A percentile compares a stretch with the other conserved stretches of the same genome.
phyloP scores from a whole-genome alignment of 805 yeast genomes.

The Starmerella etchellsii region DNA sequence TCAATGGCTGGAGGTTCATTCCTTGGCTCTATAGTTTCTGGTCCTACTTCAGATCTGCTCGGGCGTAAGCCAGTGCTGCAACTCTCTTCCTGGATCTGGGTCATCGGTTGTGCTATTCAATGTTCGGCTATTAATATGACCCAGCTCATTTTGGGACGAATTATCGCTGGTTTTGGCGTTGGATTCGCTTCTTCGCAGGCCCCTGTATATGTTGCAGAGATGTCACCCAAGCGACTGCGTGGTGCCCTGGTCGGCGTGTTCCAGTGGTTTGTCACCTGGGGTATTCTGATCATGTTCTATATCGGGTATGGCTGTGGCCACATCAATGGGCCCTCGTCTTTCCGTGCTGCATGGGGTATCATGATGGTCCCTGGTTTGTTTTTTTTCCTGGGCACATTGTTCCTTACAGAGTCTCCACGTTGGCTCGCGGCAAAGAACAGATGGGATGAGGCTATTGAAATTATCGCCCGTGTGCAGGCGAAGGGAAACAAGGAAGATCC shows the following conservation, averaged over 20 bases:
- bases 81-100: constrained; percentile 43
- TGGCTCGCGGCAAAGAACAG: constrained; percentile 38
- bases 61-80: constrained; percentile 50
- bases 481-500: constrained; percentile 27
- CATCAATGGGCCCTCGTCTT: constrained; percentile 34
- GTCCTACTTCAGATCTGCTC: constrained; percentile 35
- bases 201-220: constrained; percentile 54
- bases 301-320: constrained; percentile 36
- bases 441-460: constrained; percentile 34
- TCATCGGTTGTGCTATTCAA: constrained; percentile 48
- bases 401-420: constrained; percentile 33
- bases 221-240: constrained; percentile 47
- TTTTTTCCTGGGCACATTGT: constrained; percentile 32
- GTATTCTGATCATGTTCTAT: constrained; percentile 50
- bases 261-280: constrained; percentile 53
- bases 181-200: constrained; percentile 56
- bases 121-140: constrained; percentile 34
- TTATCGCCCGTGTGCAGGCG: constrained; percentile 27
- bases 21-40: constrained; percentile 50
- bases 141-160: constrained; percentile 41
- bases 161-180: constrained; percentile 50
- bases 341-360: constrained; percentile 54
- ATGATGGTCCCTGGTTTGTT: constrained; percentile 41
- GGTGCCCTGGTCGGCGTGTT: constrained; percentile 49
- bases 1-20: constrained; percentile 69